phyloP scores from a whole-genome alignment of 2,329 filamentous ascomycete species.

The Xenosphaeropsis pyriputrescens region DNA sequence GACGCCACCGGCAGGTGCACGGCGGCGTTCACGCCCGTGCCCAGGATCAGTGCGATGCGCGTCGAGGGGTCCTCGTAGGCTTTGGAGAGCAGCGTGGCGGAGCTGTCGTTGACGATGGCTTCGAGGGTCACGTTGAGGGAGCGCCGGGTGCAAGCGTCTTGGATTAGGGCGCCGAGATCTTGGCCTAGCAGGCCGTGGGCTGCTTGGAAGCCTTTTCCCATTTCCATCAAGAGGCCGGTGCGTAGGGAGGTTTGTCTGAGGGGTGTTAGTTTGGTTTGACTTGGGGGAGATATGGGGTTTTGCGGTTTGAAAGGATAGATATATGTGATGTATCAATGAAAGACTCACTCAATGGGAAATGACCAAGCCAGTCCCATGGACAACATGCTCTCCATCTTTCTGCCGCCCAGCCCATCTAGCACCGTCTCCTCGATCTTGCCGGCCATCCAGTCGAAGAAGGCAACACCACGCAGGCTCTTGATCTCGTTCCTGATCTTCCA shows the following conservation, averaged over 20 bases:
- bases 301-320: background rate
- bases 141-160: conserved; percentile 29
- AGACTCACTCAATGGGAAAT: conserved; percentile 50
- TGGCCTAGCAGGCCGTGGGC: conserved; percentile 40
- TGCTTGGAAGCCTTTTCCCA: conserved; percentile 54
- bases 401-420: conserved; percentile 4
- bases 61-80: conserved; percentile 44
- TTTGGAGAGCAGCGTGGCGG: conserved; percentile 49
- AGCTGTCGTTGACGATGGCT: conserved; percentile 53
- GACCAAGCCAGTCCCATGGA: conserved; percentile 53
- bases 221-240: conserved; percentile 40
- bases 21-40: conserved; percentile 53
- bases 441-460: conserved; percentile 58
- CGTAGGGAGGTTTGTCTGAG: conserved; percentile 46
- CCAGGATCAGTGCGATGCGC: conserved; percentile 49
- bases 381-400: conserved; percentile 24
- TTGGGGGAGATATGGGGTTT: background rate
- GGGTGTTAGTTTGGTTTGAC: no score
- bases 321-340: background rate
- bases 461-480: conserved; percentile 40
- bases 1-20: conserved; percentile 45
- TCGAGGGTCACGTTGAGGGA: conserved; percentile 39
- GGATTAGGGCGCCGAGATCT: conserved; percentile 43
- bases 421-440: conserved; percentile 21
- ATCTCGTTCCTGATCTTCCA: conserved; percentile 41